Conservation (phyloP, 2,329 filamentous ascomycete species). For the Botrytis fabae region DNA sequence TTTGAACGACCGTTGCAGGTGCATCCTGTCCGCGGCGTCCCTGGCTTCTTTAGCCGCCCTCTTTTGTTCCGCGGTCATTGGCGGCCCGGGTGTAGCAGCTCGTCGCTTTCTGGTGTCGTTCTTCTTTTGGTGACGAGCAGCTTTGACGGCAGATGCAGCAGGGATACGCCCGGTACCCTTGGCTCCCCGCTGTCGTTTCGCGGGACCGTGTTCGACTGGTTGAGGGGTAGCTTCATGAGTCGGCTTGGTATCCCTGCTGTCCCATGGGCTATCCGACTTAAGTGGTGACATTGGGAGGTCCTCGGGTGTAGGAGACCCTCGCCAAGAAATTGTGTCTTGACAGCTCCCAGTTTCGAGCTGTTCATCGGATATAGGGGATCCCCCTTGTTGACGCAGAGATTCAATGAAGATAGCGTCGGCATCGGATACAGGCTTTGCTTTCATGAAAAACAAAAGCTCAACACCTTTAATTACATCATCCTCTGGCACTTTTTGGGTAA, state of each 20-base stretch:
- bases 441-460: neutral
- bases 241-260: no score
- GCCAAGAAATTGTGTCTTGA: neutral
- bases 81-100: neutral
- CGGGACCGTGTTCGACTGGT: neutral
- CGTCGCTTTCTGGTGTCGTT: neutral
- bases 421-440: neutral
- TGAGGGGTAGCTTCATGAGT: no score
- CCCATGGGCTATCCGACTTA: no score
- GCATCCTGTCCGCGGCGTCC: no score
- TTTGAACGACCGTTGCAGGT: neutral
- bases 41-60: neutral
- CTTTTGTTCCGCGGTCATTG: neutral
- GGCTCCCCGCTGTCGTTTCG: neutral
- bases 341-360: neutral
- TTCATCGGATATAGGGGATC: neutral
- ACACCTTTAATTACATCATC: accelerated
- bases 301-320: neutral
- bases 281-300: no score
- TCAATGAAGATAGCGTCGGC: neutral
- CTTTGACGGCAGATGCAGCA: neutral
- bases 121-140: neutral
- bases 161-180: neutral
- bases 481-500: no score
- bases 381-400: accelerated